Evolutionary conservation across 805 yeast species (phyloP).

Genomic region (Candida khao-thaluensis): DNA sequence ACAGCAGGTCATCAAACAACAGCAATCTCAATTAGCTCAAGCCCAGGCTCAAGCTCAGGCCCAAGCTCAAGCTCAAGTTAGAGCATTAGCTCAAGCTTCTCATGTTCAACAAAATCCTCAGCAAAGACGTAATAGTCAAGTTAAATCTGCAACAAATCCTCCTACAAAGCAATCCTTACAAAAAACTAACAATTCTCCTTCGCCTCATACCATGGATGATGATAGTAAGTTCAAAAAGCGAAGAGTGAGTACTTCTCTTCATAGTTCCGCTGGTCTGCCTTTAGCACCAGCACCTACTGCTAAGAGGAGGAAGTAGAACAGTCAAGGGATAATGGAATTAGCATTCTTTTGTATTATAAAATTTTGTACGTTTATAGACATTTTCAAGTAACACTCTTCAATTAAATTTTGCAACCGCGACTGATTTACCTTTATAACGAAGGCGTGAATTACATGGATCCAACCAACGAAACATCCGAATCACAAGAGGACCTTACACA

Average conservation of each 20-base stretch:
- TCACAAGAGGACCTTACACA: too few species aligned
- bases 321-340: too few species aligned
- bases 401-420: too few species aligned
- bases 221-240: slow-evolving; percentile 14
- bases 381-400: too few species aligned
- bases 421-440: too few species aligned
- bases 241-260: slow-evolving; percentile 10
- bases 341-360: too few species aligned
- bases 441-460: too few species aligned
- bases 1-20: slow-evolving; percentile 17
- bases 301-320: slow-evolving; percentile 11
- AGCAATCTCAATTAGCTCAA: slow-evolving; percentile 10
- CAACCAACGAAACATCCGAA: too few species aligned
- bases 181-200: slow-evolving; percentile 12
- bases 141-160: neutral
- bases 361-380: too few species aligned
- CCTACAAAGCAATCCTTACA: slow-evolving; percentile 1
- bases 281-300: slow-evolving; percentile 2
- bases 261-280: slow-evolving; percentile 11
- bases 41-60: slow-evolving; percentile 10
- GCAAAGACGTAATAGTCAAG: neutral
- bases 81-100: slow-evolving; percentile 7
- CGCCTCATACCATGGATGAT: slow-evolving; percentile 15
- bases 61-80: slow-evolving; percentile 10
- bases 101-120: slow-evolving; percentile 5